Evolutionary conservation across 1,284 basidiomycete genomes (phyloP), one percentile per base, ranked within the genome.

Genomic region (Pyrrhoderma noxium): DNA sequence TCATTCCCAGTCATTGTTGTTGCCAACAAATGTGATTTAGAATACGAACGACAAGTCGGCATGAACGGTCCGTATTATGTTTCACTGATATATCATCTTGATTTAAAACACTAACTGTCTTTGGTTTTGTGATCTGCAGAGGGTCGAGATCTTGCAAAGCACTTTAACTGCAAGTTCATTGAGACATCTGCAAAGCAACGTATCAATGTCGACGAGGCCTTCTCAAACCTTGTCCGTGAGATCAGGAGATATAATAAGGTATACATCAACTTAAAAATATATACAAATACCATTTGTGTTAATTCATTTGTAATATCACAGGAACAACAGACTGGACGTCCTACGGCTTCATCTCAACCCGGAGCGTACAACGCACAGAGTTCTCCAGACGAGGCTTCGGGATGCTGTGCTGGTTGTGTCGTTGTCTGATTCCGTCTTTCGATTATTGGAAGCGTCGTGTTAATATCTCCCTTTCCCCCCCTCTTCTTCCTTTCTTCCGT

Each of bases 161-260:
- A 94, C 66, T 96, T 98, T 66, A 89, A 87, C 47, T 97, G 94
- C 73, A 90, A 88, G 62, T 99, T 96, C 70, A 94, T 99, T 60
- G 96, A 99, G 71, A 98, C 96, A 1, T 98, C 95, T 19, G 96
- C 96, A 49, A 99, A 99, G 74, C 91, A 96, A 65, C 80, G 96
- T 45, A 91, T 97, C 70, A 98, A 98, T 63, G 96, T 99, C 49
- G 96, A 99, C 63, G 95, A 99, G 71, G 93, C 94, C n/a, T 99
- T 99, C 73, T 86, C 81, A 65, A 89, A 91, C 59, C 85, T 99
- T 54, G 96, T 99, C 36, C 84, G 94, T 45, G 93, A 97, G 69
- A 99, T 99, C 62, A 79, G 96, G 61, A 86, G 88, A 66, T 97
- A 93, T 72, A 98, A 98, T 78, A 94, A 90, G 76, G 91, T 80